Percentiles rank a stretch among this genome's conserved stretches.
phyloP scores from a whole-genome alignment of 2,329 filamentous ascomycete species.

The Epicoccum sorghinum region DNA sequence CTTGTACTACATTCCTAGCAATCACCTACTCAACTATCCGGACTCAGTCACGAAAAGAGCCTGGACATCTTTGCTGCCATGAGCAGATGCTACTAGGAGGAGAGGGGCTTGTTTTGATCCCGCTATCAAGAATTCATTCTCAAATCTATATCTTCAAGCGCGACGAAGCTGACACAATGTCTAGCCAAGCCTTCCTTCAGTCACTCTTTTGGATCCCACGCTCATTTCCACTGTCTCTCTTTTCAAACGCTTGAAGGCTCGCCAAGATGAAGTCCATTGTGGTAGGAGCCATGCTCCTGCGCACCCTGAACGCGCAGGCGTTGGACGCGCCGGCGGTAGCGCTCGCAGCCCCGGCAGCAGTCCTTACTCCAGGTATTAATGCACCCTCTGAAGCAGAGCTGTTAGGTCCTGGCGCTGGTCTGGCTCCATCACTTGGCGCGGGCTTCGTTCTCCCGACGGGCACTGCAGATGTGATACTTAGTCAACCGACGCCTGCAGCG shows the following conservation, averaged over 20 bases:
- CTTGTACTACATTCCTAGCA: constrained; percentile 13
- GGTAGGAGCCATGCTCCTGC: constrained; percentile 18
- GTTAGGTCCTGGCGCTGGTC: background rate
- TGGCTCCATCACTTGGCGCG: background rate
- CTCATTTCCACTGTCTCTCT: constrained; percentile 16
- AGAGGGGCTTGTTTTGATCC: constrained; percentile 15
- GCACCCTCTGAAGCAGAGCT: constrained; percentile 4
- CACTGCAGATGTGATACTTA: constrained; percentile 11
- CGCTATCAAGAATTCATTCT: constrained; percentile 12
- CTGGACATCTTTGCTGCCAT: background rate
- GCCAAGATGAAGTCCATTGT: constrained; percentile 16
- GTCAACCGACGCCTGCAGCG: background rate
- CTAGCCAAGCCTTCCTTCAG: constrained; percentile 19
- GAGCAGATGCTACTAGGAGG: background rate
- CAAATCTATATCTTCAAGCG: constrained; percentile 13
- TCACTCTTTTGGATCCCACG: constrained; percentile 14
- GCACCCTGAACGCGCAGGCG: constrained; percentile 9
- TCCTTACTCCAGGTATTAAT: constrained; percentile 9
- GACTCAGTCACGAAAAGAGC: background rate
- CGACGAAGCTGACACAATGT: constrained; percentile 15
- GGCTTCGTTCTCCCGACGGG: background rate
- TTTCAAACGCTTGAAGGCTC: constrained; percentile 3
- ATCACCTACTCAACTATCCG: constrained; percentile 1
- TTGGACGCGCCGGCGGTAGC: background rate
- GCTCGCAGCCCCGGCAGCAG: background rate